These are phyloP conservation scores for Leptographium wingfieldii DNA, from an alignment of 2,329 filamentous ascomycete species.

Conservation along the genomic window DNA sequence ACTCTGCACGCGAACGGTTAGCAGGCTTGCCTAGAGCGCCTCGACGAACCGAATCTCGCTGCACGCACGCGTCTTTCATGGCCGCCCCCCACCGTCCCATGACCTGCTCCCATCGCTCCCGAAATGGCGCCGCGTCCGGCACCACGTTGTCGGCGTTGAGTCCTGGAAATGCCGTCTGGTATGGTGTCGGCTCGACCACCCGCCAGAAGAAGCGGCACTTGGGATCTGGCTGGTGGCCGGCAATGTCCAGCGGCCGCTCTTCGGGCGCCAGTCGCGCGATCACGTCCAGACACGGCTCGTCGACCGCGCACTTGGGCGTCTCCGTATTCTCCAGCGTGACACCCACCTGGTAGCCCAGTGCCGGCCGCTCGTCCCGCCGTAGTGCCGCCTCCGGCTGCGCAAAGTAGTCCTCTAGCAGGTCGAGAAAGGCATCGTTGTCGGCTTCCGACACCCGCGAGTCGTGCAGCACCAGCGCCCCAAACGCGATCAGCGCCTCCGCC, in stretches of 20 bases:
- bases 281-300: constrained; percentile 45
- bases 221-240: constrained; percentile 43
- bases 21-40: too few relatives aligned
- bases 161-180: constrained; percentile 40
- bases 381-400: constrained; percentile 37
- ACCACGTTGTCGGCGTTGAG: constrained; percentile 43
- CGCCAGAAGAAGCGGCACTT: constrained; percentile 54
- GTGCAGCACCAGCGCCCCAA: constrained; percentile 47
- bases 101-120: constrained; percentile 35
- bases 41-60: too few relatives aligned
- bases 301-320: constrained; percentile 50
- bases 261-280: constrained; percentile 40
- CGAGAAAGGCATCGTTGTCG: constrained; percentile 44
- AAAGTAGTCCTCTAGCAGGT: constrained; percentile 53
- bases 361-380: constrained; percentile 40
- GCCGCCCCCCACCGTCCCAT: constrained; percentile 46
- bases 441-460: constrained; percentile 43
- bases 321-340: constrained; percentile 52
- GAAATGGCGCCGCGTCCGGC: constrained; percentile 35
- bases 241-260: constrained; percentile 45
- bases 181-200: constrained; percentile 41
- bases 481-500: constrained; percentile 43
- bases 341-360: constrained; percentile 47
- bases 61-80: constrained; percentile 46
- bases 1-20: constrained; percentile 24